phyloP scores from a whole-genome alignment of 805 yeast genomes.

The Wickerhamomyces bovis region DNA sequence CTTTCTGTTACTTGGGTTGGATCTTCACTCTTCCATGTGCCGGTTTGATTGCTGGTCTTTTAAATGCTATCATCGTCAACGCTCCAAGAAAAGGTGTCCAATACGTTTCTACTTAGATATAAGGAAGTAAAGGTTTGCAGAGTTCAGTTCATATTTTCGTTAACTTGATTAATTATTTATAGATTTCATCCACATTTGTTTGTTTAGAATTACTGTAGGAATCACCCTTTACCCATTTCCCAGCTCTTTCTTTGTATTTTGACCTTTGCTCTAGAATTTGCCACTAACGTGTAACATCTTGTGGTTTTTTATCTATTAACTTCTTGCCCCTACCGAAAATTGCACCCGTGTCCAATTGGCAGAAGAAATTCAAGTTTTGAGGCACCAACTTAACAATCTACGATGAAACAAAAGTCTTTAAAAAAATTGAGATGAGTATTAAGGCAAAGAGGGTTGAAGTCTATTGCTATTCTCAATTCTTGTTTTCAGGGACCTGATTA shows the following conservation, averaged over 20 bases:
- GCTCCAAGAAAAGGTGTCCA: slow-evolving; percentile 47
- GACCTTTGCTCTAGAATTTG: too few species aligned
- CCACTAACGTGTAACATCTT: too few species aligned
- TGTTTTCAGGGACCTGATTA: neutral
- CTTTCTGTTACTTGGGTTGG: slow-evolving; percentile 72
- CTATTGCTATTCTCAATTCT: neutral
- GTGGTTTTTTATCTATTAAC: too few species aligned
- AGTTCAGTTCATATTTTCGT: neutral
- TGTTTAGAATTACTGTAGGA: neutral
- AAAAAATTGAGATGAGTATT: neutral
- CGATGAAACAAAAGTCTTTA: neutral
- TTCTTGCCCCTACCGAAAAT: neutral
- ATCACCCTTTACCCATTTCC: too few species aligned
- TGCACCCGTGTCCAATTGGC: neutral
- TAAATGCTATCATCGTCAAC: slow-evolving; percentile 56
- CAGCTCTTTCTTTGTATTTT: too few species aligned
- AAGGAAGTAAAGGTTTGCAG: neutral
- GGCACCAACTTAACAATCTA: neutral
- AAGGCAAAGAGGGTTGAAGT: neutral
- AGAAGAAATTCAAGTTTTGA: neutral
- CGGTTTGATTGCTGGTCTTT: slow-evolving; percentile 62
- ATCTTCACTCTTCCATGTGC: slow-evolving; percentile 66
- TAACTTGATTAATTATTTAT: neutral
- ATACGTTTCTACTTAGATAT: slow-evolving; percentile 16
- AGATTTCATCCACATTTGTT: neutral